These are phyloP conservation scores for Gymnopus androsaceus DNA, from an alignment of 1,284 basidiomycete genomes.

Conservation along the genomic window DNA sequence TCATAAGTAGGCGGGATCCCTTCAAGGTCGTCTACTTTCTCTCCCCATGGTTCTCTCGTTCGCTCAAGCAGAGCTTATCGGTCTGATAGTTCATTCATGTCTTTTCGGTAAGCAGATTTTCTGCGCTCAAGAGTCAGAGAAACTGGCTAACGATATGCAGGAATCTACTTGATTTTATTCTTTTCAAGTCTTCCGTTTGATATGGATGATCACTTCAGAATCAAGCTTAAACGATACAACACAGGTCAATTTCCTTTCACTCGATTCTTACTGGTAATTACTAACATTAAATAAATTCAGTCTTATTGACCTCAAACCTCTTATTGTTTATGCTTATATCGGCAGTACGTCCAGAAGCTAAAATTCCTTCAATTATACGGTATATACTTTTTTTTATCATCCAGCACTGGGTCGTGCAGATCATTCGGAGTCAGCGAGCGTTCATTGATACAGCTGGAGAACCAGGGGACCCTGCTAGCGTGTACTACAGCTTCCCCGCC, in stretches of 20 bases:
- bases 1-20: neutral
- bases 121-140: neutral
- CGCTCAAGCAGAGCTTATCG: conserved; percentile 12
- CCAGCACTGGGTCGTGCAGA: conserved; percentile 13
- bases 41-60: neutral
- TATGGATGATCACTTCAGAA: neutral
- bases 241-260: neutral
- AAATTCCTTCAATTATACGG: neutral
- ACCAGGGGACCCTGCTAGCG: conserved; percentile 3
- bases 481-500: conserved; percentile 8
- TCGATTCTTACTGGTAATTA: neutral
- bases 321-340: conserved; percentile 6
- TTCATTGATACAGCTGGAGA: conserved; percentile 6
- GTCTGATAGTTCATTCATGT: conserved; percentile 9
- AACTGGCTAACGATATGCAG: neutral
- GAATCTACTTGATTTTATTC: conserved; percentile 7
- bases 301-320: conserved; percentile 1
- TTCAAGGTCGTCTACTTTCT: neutral
- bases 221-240: neutral
- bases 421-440: conserved; percentile 8
- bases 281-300: neutral
- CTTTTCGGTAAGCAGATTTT: conserved; percentile 4
- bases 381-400: neutral
- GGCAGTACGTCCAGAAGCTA: neutral
- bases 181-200: conserved; percentile 6